Evolutionary conservation across 78 protist species (phyloP).

Genomic region (Monosiga brevicollis): DNA sequence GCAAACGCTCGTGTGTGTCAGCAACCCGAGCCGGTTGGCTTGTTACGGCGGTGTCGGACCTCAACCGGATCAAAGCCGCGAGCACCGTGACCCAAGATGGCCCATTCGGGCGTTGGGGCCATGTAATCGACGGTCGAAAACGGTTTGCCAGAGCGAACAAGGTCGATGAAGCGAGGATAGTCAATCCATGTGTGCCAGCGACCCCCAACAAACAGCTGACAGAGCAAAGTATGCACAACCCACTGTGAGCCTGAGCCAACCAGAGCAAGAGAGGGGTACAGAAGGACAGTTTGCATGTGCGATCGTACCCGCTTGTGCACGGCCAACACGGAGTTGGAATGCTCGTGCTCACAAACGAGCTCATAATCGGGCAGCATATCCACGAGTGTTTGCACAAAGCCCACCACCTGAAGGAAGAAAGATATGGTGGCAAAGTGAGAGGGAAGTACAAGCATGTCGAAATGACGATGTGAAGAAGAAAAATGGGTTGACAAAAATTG

Average conservation of each 20-base stretch:
- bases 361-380: too few relatives aligned
- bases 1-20: too few relatives aligned
- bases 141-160: background rate
- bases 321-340: slow-evolving; percentile 64
- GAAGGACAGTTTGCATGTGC: too few relatives aligned
- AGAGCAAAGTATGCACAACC: too few relatives aligned
- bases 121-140: slow-evolving; percentile 23
- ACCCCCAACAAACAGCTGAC: slow-evolving; percentile 26
- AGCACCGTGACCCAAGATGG: slow-evolving; percentile 32
- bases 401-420: slow-evolving; percentile 38
- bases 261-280: too few relatives aligned
- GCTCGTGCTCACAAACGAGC: slow-evolving; percentile 89
- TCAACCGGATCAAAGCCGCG: slow-evolving; percentile 54
- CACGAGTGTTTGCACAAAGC: too few relatives aligned
- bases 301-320: background rate
- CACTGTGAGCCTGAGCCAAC: too few relatives aligned
- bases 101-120: slow-evolving; percentile 56
- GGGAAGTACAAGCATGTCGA: too few relatives aligned
- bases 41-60: slow-evolving; percentile 5
- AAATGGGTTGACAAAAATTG: too few relatives aligned
- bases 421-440: too few relatives aligned
- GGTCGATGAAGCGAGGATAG: slow-evolving; percentile 52
- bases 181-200: slow-evolving; percentile 88
- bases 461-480: too few relatives aligned
- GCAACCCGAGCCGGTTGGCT: too few relatives aligned